phyloP scores from a whole-genome alignment of 192 early-diverging fungal species.

The Coemansia sp. region DNA sequence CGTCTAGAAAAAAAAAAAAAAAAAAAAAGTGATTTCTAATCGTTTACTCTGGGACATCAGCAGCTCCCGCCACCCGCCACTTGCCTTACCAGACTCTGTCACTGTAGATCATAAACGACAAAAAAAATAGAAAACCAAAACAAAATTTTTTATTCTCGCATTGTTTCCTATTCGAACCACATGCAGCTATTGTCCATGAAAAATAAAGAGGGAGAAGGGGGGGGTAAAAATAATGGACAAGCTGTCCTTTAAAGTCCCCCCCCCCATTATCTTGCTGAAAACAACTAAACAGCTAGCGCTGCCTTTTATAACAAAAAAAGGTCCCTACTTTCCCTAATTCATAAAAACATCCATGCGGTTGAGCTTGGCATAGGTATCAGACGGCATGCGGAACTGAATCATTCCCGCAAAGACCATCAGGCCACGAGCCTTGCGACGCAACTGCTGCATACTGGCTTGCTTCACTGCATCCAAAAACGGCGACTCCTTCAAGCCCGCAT shows the following conservation, averaged over 20 bases:
- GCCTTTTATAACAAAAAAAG: neutral
- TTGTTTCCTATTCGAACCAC: neutral
- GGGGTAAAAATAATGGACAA: neutral
- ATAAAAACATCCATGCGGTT: constrained; percentile 73
- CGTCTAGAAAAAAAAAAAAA: neutral
- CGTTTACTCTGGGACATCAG: neutral
- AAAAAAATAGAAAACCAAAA: neutral
- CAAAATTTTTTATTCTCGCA: neutral
- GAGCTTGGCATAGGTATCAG: constrained; percentile 72
- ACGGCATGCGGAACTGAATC: constrained; percentile 82
- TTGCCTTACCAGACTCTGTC: neutral
- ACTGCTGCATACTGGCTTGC: constrained; percentile 53
- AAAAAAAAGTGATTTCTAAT: neutral
- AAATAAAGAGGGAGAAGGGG: neutral
- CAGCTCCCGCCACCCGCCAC: neutral
- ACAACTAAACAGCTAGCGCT: neutral
- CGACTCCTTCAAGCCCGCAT: constrained; percentile 58
- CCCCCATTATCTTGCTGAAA: neutral
- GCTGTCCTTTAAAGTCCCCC: neutral
- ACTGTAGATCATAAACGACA: neutral
- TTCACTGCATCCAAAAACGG: constrained; percentile 46
- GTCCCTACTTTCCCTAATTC: constrained; percentile 24
- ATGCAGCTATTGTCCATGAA: neutral
- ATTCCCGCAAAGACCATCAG: constrained; percentile 81
- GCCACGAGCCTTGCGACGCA: constrained; percentile 63